These are phyloP conservation scores for Senna siamea DNA, from an alignment of 306 rosid species.

Conservation along the genomic window DNA sequence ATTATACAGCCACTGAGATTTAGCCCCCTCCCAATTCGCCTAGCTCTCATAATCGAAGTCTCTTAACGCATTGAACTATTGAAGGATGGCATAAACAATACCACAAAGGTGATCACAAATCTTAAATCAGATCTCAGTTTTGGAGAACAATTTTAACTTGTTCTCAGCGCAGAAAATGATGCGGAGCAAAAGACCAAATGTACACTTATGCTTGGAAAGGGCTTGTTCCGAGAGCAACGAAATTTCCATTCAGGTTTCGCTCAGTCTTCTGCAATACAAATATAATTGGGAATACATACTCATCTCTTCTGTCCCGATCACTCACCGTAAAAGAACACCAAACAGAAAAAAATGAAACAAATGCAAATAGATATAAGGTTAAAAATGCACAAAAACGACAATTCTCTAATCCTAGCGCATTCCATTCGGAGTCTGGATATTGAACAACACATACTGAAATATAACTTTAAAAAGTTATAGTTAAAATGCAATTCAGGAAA, in stretches of 20 bases:
- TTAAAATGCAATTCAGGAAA: background rate
- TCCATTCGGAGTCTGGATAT: background rate
- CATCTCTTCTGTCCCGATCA: background rate
- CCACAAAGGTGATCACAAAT: slow-evolving; percentile 2
- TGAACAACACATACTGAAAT: background rate
- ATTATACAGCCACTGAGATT: background rate
- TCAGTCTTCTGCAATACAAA: background rate
- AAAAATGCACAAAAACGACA: background rate
- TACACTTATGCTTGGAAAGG: too few species aligned
- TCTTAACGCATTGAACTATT: background rate
- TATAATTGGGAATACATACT: background rate
- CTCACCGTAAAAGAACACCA: background rate
- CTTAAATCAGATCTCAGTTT: slow-evolving; percentile 25
- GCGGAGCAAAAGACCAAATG: background rate
- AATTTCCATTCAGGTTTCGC: too few species aligned
- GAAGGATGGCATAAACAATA: background rate
- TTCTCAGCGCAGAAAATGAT: background rate
- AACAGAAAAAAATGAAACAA: slow-evolving; percentile 2
- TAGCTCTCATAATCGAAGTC: background rate
- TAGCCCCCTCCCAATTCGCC: background rate
- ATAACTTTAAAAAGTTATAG: background rate
- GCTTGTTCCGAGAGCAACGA: too few species aligned
- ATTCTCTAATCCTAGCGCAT: background rate
- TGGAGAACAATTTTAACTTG: background rate
- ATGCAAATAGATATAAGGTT: background rate